Conservation (phyloP, 2,329 filamentous ascomycete species). For the Colletotrichum lentis region DNA sequence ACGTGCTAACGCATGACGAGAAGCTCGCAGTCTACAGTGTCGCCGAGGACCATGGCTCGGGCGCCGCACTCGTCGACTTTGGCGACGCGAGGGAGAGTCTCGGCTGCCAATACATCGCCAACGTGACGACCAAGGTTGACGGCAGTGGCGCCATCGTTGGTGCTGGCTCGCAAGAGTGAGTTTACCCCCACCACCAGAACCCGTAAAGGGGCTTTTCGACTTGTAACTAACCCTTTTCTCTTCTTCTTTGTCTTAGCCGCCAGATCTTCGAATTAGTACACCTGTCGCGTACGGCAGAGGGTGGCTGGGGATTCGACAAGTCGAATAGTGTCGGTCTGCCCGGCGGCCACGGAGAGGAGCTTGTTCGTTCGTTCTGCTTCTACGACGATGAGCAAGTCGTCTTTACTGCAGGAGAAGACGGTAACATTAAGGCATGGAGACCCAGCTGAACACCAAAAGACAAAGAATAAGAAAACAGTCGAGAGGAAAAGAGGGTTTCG, state of each 20-base stretch:
- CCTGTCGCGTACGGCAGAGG: conserved; percentile 57
- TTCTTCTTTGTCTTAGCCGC: conserved; percentile 49
- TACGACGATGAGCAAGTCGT: conserved; percentile 67
- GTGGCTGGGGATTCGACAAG: conserved; percentile 64
- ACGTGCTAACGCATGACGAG: conserved; percentile 80
- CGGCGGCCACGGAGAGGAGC: conserved; percentile 70
- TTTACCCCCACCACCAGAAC: neutral
- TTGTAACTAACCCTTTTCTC: conserved; percentile 1
- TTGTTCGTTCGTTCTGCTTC: conserved; percentile 71
- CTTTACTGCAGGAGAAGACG: conserved; percentile 68
- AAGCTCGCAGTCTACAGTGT: conserved; percentile 77
- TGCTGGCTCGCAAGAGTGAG: conserved; percentile 73
- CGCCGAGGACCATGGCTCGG: conserved; percentile 68
- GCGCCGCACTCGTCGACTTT: conserved; percentile 64
- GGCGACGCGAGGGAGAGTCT: conserved; percentile 74
- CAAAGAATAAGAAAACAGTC: neutral
- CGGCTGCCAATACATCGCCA: conserved; percentile 77
- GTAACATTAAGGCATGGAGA: conserved; percentile 65
- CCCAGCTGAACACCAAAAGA: conserved; percentile 36
- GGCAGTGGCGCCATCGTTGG: conserved; percentile 68
- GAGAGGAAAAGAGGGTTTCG: neutral
- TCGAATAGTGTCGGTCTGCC: conserved; percentile 66
- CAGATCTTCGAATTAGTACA: conserved; percentile 69
- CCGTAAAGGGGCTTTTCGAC: neutral
- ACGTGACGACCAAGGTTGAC: conserved; percentile 68